Conservation (phyloP, 306 rosid genomes). For the Senna tora region DNA sequence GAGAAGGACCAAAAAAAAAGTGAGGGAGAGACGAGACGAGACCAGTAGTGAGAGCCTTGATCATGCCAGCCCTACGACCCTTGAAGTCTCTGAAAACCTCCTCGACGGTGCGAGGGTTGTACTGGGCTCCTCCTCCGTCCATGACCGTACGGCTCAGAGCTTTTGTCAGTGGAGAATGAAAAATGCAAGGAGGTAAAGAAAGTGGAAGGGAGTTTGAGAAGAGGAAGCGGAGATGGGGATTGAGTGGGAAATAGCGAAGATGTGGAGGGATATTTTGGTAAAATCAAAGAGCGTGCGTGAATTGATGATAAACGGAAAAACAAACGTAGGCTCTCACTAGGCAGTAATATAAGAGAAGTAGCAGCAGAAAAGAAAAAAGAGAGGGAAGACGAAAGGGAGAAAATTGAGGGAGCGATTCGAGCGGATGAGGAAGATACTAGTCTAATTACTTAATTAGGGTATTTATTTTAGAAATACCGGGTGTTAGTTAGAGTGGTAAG, state of each 20-base stretch:
- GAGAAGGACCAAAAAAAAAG: not conserved
- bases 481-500: too few species aligned
- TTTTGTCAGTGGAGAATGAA: not conserved
- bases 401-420: not conserved
- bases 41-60: slow-evolving; percentile 64
- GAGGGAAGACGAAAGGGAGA: not conserved
- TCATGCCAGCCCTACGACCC: slow-evolving; percentile 57
- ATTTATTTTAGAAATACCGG: too few species aligned
- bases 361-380: slow-evolving; percentile 3
- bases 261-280: slow-evolving; percentile 8
- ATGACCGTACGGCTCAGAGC: slow-evolving; percentile 37
- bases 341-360: not conserved
- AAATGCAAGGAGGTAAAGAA: not conserved
- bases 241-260: slow-evolving; percentile 13
- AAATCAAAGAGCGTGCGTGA: not conserved
- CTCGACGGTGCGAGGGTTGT: slow-evolving; percentile 56
- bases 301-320: not conserved
- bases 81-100: slow-evolving; percentile 62
- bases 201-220: not conserved
- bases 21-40: not conserved
- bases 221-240: not conserved
- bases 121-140: slow-evolving; percentile 53
- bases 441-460: too few species aligned
- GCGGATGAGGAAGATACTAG: too few species aligned
- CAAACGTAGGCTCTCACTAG: not conserved